Base-by-base conservation (phyloP, 768 basidiomycete species). In the Kwoniella sp. region DNA sequence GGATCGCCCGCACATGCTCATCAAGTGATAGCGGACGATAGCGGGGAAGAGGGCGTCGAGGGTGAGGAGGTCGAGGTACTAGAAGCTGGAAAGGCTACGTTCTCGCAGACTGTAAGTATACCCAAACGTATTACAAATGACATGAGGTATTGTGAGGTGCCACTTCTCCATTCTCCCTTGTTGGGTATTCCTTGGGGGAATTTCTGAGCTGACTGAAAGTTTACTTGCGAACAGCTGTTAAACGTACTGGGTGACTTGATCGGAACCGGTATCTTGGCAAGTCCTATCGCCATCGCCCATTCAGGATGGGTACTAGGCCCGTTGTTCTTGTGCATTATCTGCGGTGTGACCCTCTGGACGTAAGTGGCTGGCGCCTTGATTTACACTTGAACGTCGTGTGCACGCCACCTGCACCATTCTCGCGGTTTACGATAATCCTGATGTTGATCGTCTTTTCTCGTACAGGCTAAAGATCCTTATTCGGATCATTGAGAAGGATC, bases 281-380 rank as follows among this genome's bases (percentile, higher is more conserved):
- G 67, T 44, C 76, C 76, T 4, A 69, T 77, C 19, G 76, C 76
- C 15, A 60, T 74, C 21, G 76, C 76, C 6, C 68, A 77, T 65
- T 66, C 73, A 22, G 76, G 76, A 1, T 77, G 76, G 76, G 52
- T 77, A 3, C 51, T 74, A 3, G 76, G 76, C 5, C 70, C 72
- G 6, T 19, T 73, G 1, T 58, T 73, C 29, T 37, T 77, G 40
- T 59, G 65, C 29, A 22, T 70, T 5, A 69, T 71, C 2, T 73
- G 68, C 36, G 67, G 48, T 17, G 48, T 68, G 7, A 76, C 73
- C 2, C 37, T 71, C 9, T 69, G 57, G 55, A 76, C 74, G 74
- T 73, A 59, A 71, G 74, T 69, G 25, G 5, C 7, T 26, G n/a
- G n/a, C n/a, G n/a, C n/a, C n/a, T n/a, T n/a, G n/a, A n/a, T n/a